These are phyloP conservation scores for Hylodesmum podocarpum DNA, from an alignment of 306 rosid species.

Conservation along the genomic window DNA sequence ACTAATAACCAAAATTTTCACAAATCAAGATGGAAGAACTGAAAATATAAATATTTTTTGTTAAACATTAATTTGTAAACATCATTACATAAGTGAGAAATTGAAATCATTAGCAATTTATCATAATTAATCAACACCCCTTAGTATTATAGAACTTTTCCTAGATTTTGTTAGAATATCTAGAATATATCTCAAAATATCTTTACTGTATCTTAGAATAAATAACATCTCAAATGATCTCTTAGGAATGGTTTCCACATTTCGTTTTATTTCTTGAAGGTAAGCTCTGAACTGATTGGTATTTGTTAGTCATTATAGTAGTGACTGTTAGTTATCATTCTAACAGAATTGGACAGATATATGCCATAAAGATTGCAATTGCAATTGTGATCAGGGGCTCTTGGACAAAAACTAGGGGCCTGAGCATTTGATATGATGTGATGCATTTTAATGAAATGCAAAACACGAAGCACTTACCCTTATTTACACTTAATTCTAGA, in stretches of 20 bases:
- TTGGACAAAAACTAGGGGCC: not conserved
- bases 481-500: not conserved
- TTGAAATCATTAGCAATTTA: constrained; percentile 4
- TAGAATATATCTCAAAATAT: not conserved
- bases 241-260: not conserved
- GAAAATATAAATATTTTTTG: not conserved
- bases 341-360: not conserved
- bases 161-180: not conserved
- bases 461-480: not conserved
- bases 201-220: not conserved
- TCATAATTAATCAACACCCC: not conserved
- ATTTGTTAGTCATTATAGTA: not conserved
- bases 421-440: not conserved
- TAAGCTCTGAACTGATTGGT: not conserved
- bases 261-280: not conserved
- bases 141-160: not conserved
- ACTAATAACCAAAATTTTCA: not conserved
- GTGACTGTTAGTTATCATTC: not conserved
- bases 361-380: not conserved
- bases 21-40: constrained; percentile 13
- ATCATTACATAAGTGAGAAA: not conserved
- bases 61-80: not conserved
- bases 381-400: not conserved
- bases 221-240: not conserved
- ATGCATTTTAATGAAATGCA: not conserved